Conservation (phyloP, 1,139 yeast genomes). For the Taphrina deformans region DNA sequence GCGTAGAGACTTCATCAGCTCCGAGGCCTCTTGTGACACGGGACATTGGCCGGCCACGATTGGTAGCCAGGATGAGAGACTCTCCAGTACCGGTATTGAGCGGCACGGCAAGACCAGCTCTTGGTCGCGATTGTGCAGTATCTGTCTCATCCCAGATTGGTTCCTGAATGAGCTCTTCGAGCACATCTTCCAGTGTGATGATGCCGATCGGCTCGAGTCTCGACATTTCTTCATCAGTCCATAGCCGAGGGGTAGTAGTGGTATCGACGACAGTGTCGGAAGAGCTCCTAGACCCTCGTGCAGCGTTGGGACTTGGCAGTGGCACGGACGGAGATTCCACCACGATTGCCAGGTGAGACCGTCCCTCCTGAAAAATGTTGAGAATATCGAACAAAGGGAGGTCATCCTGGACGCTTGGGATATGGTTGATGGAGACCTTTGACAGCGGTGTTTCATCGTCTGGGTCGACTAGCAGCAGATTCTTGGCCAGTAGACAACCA, state of each 20-base stretch:
- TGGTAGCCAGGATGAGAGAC: slow-evolving; percentile 27
- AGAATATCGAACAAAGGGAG: slow-evolving; percentile 28
- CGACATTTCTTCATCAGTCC: slow-evolving; percentile 31
- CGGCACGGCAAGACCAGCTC: slow-evolving; percentile 32
- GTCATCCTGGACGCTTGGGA: slow-evolving; percentile 32
- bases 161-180: slow-evolving; percentile 33
- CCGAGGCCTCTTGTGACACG: neutral
- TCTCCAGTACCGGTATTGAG: slow-evolving; percentile 21
- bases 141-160: slow-evolving; percentile 34
- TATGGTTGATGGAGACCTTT: slow-evolving; percentile 13
- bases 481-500: slow-evolving; percentile 34
- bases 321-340: slow-evolving; percentile 29
- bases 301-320: neutral
- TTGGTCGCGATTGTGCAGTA: slow-evolving; percentile 17
- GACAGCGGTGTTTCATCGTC: slow-evolving; percentile 32
- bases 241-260: neutral
- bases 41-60: slow-evolving; percentile 20
- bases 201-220: slow-evolving; percentile 30
- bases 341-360: slow-evolving; percentile 34
- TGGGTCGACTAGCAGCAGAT: slow-evolving; percentile 29
- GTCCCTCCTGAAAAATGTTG: slow-evolving; percentile 28
- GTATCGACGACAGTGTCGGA: slow-evolving; percentile 1
- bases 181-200: slow-evolving; percentile 34
- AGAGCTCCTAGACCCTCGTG: slow-evolving; percentile 13
- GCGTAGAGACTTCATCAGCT: neutral